Evolutionary conservation across 768 basidiomycete species (phyloP), one percentile per base, ranked within the genome.

Genomic region (Pleurotus tuoliensis): DNA sequence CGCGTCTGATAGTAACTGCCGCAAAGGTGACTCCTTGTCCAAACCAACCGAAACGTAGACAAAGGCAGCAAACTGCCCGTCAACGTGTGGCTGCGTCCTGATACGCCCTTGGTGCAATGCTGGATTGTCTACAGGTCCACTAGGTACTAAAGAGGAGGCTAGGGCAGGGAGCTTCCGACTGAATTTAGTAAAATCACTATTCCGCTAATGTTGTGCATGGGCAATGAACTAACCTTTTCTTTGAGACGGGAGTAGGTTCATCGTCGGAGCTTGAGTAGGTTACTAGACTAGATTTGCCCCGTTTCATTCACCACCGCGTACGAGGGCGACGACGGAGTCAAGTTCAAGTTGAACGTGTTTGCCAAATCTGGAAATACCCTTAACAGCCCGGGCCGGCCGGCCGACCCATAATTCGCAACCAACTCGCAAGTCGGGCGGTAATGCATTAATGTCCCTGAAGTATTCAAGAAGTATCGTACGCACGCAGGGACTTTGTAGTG

Each of bases 61-160:
- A 71, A 95, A 83, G 3, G 88, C 77, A 1, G 86, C 84, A 66
- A 83, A 95, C 65, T 95, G 93, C 0, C 95, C 95, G 11, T 92
- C 88, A 3, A 93, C 84, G 65, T 92, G 91, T 2, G 92, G 92
- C 1, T 75, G 77, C 0, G 84, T 76, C 27, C 95, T 83, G 47
- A 75, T 76, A 27, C 94, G 82, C 12, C 95, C 95, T 74, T 95
- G 93, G 67, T 97, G 94, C 13, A 83, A 71, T 3, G 84, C 71
- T 2, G 94, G 93, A 63, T 92, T 74, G 66, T 94, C 91, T 4
- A 81, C 66, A 0, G 88, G 91, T 1, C 62, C 67, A 44, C 78
- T 65, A 3, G 75, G 63, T 2, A 71, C 64, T 47, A 92, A 66
- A 37, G 76, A 75, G 15, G 77, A 61, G 0, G 86, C 73, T 22